phyloP scores from a whole-genome alignment of 2,329 filamentous ascomycete species.

The Talaromyces verruculosus region DNA sequence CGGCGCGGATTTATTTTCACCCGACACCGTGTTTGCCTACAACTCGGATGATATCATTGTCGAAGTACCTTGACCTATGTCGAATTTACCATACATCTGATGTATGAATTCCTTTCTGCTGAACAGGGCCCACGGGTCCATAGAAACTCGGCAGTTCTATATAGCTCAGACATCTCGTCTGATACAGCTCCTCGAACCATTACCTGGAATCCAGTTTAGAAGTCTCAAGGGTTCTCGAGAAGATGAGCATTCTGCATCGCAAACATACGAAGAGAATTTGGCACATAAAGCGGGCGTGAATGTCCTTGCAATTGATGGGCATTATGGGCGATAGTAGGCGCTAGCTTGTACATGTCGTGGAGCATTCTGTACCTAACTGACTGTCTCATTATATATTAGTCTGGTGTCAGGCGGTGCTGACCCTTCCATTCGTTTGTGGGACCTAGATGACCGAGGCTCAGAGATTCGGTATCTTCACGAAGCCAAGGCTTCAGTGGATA shows the following conservation, averaged over 20 bases:
- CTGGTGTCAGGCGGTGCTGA: constrained; percentile 84
- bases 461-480: constrained; percentile 52
- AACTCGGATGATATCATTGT: constrained; percentile 15
- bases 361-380: constrained; percentile 27
- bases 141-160: constrained; percentile 64
- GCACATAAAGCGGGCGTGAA: constrained; percentile 80
- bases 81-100: constrained; percentile 32
- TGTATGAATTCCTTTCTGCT: constrained; percentile 78
- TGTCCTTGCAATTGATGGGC: constrained; percentile 74
- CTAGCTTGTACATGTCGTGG: background rate
- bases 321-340: constrained; percentile 70
- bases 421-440: constrained; percentile 81
- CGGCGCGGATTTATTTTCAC: background rate
- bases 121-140: constrained; percentile 70
- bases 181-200: constrained; percentile 67
- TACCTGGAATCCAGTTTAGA: constrained; percentile 68
- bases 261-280: constrained; percentile 28
- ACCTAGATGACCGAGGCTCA: constrained; percentile 65
- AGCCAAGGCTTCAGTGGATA: constrained; percentile 52
- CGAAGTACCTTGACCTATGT: background rate
- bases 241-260: constrained; percentile 10
- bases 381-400: constrained; percentile 42
- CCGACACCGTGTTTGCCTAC: background rate
- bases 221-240: constrained; percentile 18
- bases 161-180: constrained; percentile 65